These are phyloP conservation scores for Aspergillus ibericus DNA, from an alignment of 2,329 filamentous ascomycete genomes.

Conservation along the genomic window DNA sequence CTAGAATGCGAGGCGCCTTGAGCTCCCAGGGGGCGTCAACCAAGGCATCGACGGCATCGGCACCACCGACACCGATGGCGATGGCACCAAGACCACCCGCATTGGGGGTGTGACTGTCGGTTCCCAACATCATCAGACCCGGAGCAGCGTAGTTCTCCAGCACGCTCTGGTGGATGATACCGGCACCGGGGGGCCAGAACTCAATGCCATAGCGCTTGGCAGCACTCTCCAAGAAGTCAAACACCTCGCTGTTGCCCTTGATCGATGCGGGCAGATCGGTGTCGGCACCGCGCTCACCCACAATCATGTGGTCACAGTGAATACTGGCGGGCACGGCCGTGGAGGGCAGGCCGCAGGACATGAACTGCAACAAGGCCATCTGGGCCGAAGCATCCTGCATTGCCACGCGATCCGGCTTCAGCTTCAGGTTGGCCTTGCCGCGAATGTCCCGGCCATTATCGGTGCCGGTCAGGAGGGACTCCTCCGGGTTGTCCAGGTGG, in stretches of 20 bases:
- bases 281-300: constrained; percentile 86
- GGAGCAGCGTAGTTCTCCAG: constrained; percentile 98
- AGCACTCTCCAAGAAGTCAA: constrained; percentile 93
- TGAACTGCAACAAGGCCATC: constrained; percentile 98
- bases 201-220: constrained; percentile 89
- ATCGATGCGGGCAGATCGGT: constrained; percentile 83
- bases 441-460: constrained; percentile 81
- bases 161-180: constrained; percentile 97
- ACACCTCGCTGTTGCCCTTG: constrained; percentile 91
- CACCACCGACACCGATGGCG: constrained; percentile 94
- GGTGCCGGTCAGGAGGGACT: constrained; percentile 79
- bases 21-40: constrained; percentile 97
- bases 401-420: constrained; percentile 94
- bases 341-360: constrained; percentile 86
- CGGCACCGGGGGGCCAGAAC: constrained; percentile 91
- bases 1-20: constrained; percentile 87
- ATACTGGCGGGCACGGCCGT: constrained; percentile 96
- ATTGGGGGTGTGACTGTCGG: constrained; percentile 95
- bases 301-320: constrained; percentile 98
- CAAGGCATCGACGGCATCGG: constrained; percentile 93
- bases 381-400: constrained; percentile 99
- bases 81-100: constrained; percentile 92
- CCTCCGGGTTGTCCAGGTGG: constrained; percentile 85
- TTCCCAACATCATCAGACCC: constrained; percentile 97
- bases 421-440: constrained; percentile 87